Conservation (phyloP, 2,329 filamentous ascomycete species). For the Gnomoniopsis smithogilvyi region DNA sequence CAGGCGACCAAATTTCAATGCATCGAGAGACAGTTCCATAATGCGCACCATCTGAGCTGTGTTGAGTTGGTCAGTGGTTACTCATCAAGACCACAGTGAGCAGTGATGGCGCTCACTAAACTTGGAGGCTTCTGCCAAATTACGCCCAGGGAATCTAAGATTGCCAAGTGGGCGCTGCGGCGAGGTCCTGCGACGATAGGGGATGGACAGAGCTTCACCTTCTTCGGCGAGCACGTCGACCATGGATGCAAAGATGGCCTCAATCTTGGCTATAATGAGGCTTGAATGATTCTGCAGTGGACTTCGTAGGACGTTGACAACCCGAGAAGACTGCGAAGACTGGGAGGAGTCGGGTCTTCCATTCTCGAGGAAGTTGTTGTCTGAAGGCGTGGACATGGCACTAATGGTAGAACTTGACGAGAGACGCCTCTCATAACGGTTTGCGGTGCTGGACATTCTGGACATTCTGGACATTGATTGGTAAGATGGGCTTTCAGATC, state of each 20-base stretch:
- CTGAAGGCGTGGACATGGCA: background rate
- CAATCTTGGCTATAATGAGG: conserved; percentile 48
- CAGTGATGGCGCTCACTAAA: conserved; percentile 39
- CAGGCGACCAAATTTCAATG: conserved; percentile 49
- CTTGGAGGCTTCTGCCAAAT: conserved; percentile 43
- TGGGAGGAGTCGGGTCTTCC: background rate
- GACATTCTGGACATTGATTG: too few species aligned
- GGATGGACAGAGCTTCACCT: conserved; percentile 43
- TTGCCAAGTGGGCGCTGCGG: conserved; percentile 14
- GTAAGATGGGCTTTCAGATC: too few species aligned
- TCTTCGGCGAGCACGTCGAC: conserved; percentile 43
- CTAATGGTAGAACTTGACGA: background rate
- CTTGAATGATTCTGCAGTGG: conserved; percentile 18
- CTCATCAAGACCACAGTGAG: background rate
- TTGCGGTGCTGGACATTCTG: background rate
- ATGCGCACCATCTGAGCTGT: conserved; percentile 56
- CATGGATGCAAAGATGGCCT: conserved; percentile 51
- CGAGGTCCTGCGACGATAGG: conserved; percentile 34
- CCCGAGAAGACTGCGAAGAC: background rate
- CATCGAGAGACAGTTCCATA: conserved; percentile 57
- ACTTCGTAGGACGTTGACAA: background rate
- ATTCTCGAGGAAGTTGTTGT: background rate
- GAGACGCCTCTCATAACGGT: background rate
- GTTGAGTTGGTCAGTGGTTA: background rate
- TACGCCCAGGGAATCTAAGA: conserved; percentile 45